Percentiles rank a stretch among this genome's conserved stretches.
phyloP scores from a whole-genome alignment of 345 rosid species.

The Microthlaspi erraticum region DNA sequence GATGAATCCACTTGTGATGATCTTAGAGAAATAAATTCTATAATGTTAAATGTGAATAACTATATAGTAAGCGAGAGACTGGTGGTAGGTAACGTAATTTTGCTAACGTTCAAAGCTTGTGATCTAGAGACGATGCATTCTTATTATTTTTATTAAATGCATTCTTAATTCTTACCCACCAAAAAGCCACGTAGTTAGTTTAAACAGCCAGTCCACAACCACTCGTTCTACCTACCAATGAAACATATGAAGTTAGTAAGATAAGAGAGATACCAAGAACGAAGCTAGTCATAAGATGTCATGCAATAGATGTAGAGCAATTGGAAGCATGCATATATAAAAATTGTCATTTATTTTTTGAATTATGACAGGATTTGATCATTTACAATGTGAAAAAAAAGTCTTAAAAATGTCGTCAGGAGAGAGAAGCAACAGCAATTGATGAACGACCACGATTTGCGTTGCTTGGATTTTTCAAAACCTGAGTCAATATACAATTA shows the following conservation, averaged over 20 bases:
- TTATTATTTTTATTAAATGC: constrained; percentile 8
- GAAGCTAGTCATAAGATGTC: not conserved
- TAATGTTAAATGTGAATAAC: constrained; percentile 12
- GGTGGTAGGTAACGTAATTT: constrained; percentile 44
- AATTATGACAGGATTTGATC: not conserved
- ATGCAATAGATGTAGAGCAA: too few relatives aligned
- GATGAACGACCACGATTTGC: too few relatives aligned
- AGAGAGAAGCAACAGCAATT: too few relatives aligned
- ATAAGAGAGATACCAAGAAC: not conserved
- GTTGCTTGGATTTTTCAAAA: not conserved
- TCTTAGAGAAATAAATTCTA: not conserved
- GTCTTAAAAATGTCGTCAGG: too few relatives aligned
- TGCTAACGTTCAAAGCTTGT: constrained; percentile 49
- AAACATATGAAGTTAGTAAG: not conserved
- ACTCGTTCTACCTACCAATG: constrained; percentile 42
- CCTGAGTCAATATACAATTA: not conserved
- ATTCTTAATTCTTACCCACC: too few relatives aligned
- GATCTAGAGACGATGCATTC: constrained; percentile 32
- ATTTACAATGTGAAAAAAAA: not conserved
- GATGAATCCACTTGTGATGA: not conserved
- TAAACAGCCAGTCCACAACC: constrained; percentile 42
- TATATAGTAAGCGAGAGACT: constrained; percentile 21
- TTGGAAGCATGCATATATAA: not conserved
- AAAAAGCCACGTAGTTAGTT: constrained; percentile 32
- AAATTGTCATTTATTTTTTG: too few relatives aligned